Conservation (phyloP, 2,329 filamentous ascomycete genomes). For the Sodiomyces alkalinus region DNA sequence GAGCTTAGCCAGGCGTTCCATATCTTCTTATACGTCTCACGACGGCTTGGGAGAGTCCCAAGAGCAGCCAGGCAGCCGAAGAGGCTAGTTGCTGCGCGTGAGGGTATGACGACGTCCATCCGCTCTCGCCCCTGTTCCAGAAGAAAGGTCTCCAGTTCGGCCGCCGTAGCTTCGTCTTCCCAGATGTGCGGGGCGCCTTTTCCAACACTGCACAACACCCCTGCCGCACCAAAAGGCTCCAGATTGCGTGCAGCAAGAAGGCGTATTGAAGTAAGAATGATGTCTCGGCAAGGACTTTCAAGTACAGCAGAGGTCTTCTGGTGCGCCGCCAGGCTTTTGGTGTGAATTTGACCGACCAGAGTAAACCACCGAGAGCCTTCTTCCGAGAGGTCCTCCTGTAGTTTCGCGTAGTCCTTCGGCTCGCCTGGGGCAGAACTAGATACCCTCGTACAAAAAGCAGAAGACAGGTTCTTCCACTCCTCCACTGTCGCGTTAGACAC, state of each 20-base stretch:
- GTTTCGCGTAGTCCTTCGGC: constrained; percentile 59
- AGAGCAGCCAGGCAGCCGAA: constrained; percentile 48
- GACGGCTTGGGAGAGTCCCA: constrained; percentile 24
- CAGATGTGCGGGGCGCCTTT: constrained; percentile 24
- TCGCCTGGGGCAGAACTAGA: constrained; percentile 67
- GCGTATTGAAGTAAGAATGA: constrained; percentile 15
- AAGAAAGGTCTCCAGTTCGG: constrained; percentile 27
- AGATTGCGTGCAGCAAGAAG: constrained; percentile 35
- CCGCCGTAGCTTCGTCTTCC: constrained; percentile 12
- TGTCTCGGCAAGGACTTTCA: constrained; percentile 11
- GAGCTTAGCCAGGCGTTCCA: constrained; percentile 30
- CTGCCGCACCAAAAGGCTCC: constrained; percentile 41
- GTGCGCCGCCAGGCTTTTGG: constrained; percentile 9
- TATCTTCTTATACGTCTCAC: constrained; percentile 20
- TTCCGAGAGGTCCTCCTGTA: constrained; percentile 52
- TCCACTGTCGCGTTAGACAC: constrained; percentile 32
- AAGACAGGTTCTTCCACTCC: constrained; percentile 49
- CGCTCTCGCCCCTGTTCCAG: constrained; percentile 36
- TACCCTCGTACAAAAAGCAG: constrained; percentile 48
- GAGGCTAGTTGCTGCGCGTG: constrained; percentile 52
- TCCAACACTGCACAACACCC: constrained; percentile 20
- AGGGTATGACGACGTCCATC: constrained; percentile 44
- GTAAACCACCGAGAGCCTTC: constrained; percentile 55
- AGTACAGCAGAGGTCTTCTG: constrained; percentile 17
- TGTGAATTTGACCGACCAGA: constrained; percentile 33